Percentiles rank a stretch among this genome's conserved stretches.
Evolutionary conservation across 1,284 basidiomycete genomes (phyloP).

Genomic region (Fomitopsis palustris): DNA sequence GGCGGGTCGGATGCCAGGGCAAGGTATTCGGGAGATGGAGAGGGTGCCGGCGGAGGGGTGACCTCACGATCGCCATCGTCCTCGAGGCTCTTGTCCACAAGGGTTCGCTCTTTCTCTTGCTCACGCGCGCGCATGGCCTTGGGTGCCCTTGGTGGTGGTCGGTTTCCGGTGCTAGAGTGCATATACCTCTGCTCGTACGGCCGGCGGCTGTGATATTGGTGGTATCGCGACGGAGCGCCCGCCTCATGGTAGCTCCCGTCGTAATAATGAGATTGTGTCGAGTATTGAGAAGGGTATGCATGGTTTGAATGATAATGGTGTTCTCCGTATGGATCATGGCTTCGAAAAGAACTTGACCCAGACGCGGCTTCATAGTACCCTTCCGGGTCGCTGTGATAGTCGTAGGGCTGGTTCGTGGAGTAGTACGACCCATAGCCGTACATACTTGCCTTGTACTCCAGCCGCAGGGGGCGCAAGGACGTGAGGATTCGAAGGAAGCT

Average conservation of each 20-base stretch:
- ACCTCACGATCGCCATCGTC: slow-evolving; percentile 11
- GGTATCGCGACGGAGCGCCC: neutral
- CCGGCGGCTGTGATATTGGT: neutral
- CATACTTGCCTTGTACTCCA: neutral
- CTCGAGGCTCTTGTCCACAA: neutral
- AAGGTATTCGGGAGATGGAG: slow-evolving; percentile 29
- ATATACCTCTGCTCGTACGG: neutral
- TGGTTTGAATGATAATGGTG: neutral
- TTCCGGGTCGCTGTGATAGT: neutral
- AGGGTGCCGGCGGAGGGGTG: slow-evolving; percentile 19
- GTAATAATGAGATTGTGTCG: slow-evolving; percentile 7
- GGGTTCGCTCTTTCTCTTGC: neutral
- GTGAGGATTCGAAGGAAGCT: neutral
- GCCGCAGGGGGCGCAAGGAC: neutral
- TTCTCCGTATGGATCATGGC: neutral
- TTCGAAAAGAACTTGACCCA: neutral
- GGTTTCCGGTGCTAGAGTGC: neutral
- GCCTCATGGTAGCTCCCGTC: neutral
- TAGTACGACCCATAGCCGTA: neutral
- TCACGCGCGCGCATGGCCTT: neutral
- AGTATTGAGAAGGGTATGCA: neutral
- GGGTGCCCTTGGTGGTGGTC: neutral
- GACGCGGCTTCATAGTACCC: neutral
- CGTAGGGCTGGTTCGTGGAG: neutral
- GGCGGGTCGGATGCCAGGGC: slow-evolving; percentile 21